Evolutionary conservation across 345 rosid genomes (phyloP).

Genomic region (Eutrema yunnanense): DNA sequence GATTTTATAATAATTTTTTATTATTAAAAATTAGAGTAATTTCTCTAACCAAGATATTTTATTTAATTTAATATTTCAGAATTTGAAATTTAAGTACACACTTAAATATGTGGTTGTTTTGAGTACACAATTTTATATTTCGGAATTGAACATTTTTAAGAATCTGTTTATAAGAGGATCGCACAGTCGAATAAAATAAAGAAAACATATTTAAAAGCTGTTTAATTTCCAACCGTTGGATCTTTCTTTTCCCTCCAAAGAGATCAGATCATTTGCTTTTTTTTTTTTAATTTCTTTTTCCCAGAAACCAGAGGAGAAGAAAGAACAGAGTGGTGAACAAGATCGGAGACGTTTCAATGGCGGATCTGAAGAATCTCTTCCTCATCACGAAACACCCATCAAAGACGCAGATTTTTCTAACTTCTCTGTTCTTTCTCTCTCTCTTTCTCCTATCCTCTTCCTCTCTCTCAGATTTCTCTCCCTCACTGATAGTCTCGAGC

Average conservation of each 20-base stretch:
- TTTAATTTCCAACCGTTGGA: constrained; percentile 15
- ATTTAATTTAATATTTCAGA: too few species aligned
- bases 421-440: constrained; percentile 38
- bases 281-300: background rate
- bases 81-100: too few species aligned
- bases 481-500: constrained; percentile 34
- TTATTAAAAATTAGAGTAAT: too few species aligned
- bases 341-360: constrained; percentile 17
- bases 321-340: background rate
- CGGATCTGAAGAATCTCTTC: constrained; percentile 23
- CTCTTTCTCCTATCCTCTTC: constrained; percentile 44
- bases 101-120: too few species aligned
- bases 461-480: constrained; percentile 36
- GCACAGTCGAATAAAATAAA: too few species aligned
- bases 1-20: too few species aligned
- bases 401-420: constrained; percentile 34
- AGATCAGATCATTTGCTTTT: background rate
- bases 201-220: background rate
- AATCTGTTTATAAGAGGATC: too few species aligned
- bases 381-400: constrained; percentile 24
- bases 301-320: background rate
- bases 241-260: constrained; percentile 12
- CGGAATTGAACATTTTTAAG: too few species aligned
- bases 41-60: too few species aligned
- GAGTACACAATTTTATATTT: too few species aligned